Conservation (phyloP, 2,329 filamentous ascomycete genomes). For the Hypoxylon rubiginosum region DNA sequence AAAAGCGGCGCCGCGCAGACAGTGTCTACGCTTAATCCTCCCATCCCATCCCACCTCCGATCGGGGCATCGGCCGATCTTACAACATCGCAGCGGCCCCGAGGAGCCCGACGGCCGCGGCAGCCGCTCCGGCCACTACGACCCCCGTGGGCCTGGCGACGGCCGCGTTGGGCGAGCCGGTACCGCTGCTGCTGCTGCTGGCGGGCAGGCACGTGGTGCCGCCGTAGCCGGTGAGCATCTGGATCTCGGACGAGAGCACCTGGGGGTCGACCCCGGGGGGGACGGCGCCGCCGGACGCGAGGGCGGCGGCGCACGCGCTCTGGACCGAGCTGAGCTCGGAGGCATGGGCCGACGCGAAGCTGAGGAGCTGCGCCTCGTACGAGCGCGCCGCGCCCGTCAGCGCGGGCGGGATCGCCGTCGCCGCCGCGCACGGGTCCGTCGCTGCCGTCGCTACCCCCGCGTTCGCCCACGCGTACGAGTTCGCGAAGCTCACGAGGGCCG, state of each 20-base stretch:
- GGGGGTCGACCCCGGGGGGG: background rate
- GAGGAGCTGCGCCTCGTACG: slow-evolving; percentile 30
- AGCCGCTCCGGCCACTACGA: slow-evolving; percentile 6
- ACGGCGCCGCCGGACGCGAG: slow-evolving; percentile 24
- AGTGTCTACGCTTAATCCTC: too few species aligned
- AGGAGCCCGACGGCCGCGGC: slow-evolving; percentile 24
- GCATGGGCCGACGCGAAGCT: slow-evolving; percentile 12
- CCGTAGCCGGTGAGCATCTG: slow-evolving; percentile 3
- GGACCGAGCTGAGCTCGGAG: slow-evolving; percentile 27
- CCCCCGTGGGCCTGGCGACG: background rate
- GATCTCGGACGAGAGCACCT: too few species aligned
- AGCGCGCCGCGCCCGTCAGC: slow-evolving; percentile 34
- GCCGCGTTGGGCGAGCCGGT: background rate
- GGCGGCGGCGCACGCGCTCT: slow-evolving; percentile 23
- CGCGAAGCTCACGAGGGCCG: slow-evolving; percentile 8
- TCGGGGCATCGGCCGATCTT: background rate
- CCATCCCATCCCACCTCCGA: background rate
- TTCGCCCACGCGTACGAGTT: background rate
- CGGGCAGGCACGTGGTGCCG: background rate
- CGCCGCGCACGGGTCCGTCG: slow-evolving; percentile 37
- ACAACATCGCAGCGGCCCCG: slow-evolving; percentile 20
- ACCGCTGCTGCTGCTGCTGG: background rate
- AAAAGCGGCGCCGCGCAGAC: too few species aligned
- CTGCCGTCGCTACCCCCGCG: background rate
- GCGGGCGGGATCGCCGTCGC: slow-evolving; percentile 32